These are phyloP conservation scores for Vigna nakashimae DNA, from an alignment of 306 rosid genomes.

Conservation along the genomic window DNA sequence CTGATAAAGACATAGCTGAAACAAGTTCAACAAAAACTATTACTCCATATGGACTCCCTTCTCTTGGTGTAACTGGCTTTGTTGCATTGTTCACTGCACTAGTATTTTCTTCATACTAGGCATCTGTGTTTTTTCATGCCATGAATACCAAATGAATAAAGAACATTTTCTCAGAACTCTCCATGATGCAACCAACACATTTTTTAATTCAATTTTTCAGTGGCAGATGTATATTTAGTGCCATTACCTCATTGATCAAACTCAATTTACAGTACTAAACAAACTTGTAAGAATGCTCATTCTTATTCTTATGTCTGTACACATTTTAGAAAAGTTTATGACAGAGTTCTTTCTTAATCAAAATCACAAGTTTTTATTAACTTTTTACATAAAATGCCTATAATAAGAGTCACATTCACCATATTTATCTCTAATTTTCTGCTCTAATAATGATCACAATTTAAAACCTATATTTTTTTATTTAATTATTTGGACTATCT, in stretches of 20 bases:
- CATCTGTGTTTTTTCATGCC: conserved; percentile 22
- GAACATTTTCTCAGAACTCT: conserved; percentile 12
- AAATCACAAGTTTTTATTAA: too few relatives aligned
- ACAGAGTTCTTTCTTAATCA: too few relatives aligned
- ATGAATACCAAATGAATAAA: conserved; percentile 14
- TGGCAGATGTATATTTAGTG: not conserved
- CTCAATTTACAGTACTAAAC: not conserved
- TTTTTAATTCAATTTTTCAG: conserved; percentile 19
- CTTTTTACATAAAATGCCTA: too few relatives aligned
- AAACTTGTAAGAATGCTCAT: not conserved
- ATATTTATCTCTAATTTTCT: too few relatives aligned
- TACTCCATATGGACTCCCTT: conserved; percentile 37
- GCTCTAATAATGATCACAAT: too few relatives aligned
- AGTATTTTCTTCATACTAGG: conserved; percentile 36
- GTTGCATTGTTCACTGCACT: conserved; percentile 42
- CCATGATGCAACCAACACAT: conserved; percentile 33
- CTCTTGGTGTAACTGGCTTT: conserved; percentile 34
- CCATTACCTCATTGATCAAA: not conserved
- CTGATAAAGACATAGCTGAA: not conserved
- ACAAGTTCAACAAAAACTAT: conserved; percentile 36
- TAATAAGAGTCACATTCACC: too few relatives aligned
- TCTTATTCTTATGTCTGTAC: not conserved
- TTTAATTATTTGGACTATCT: too few relatives aligned
- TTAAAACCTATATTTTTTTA: too few relatives aligned
- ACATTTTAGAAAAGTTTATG: not conserved